A percentile compares a stretch with the other conserved stretches of the same genome.
phyloP scores from a whole-genome alignment of 1,139 yeast species.

The Kodamaea plutei region DNA sequence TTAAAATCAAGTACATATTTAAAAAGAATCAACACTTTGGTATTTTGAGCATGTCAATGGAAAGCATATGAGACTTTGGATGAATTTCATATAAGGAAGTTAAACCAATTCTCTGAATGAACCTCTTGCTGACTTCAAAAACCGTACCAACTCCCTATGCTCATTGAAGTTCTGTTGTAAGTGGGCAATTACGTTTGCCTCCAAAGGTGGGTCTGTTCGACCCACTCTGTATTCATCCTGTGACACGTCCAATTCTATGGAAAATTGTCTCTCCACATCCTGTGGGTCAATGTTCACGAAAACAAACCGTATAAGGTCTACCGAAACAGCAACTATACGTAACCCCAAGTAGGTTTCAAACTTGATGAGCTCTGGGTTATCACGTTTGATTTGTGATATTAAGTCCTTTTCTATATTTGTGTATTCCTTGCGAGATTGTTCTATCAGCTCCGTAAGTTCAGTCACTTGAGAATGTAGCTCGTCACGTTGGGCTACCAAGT shows the following conservation, averaged over 20 bases:
- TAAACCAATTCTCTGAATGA: conserved; percentile 16
- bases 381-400: conserved; percentile 27
- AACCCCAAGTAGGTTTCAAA: conserved; percentile 47
- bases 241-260: conserved; percentile 36
- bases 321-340: conserved; percentile 36
- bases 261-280: conserved; percentile 33
- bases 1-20: too few relatives aligned
- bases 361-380: conserved; percentile 36
- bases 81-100: too few relatives aligned
- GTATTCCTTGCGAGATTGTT: conserved; percentile 18
- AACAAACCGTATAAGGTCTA: conserved; percentile 33
- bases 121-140: conserved; percentile 33
- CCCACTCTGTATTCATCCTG: conserved; percentile 30
- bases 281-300: conserved; percentile 43
- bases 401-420: conserved; percentile 17
- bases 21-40: too few relatives aligned
- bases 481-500: conserved; percentile 18
- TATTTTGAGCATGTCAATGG: too few relatives aligned
- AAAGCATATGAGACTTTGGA: too few relatives aligned
- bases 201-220: conserved; percentile 29
- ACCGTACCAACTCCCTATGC: conserved; percentile 34
- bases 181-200: conserved; percentile 16
- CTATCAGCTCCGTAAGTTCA: conserved; percentile 21
- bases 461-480: conserved; percentile 26
- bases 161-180: conserved; percentile 31